These are phyloP conservation scores for Trametes hirsuta DNA, from an alignment of 1,284 basidiomycete genomes.

Conservation along the genomic window DNA sequence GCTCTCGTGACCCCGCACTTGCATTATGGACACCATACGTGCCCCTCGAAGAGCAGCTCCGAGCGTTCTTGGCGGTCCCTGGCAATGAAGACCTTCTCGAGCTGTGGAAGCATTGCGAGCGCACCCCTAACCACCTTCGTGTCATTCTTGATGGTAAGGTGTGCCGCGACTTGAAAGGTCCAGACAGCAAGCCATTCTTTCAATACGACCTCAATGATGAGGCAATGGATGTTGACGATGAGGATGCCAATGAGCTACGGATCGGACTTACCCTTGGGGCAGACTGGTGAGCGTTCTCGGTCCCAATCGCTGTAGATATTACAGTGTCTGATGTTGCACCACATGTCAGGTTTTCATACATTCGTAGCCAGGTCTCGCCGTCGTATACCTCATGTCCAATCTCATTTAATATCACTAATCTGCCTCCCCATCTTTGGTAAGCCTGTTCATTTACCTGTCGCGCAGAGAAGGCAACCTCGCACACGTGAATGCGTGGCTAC, in stretches of 20 bases:
- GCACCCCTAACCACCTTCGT: background rate
- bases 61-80: background rate
- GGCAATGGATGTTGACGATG: background rate
- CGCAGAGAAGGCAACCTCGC: too few species aligned
- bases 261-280: conserved; percentile 30
- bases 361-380: conserved; percentile 34
- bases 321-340: background rate
- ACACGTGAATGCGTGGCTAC: too few species aligned
- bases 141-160: background rate
- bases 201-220: conserved; percentile 11
- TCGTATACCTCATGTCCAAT: conserved; percentile 39
- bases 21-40: too few species aligned
- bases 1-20: too few species aligned
- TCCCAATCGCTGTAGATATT: background rate
- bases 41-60: background rate
- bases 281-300: conserved; percentile 31
- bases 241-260: conserved; percentile 29
- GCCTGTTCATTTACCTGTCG: too few species aligned
- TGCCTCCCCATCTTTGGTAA: conserved; percentile 33
- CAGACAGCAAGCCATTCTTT: conserved; percentile 29
- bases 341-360: conserved; percentile 38
- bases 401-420: conserved; percentile 36
- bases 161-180: conserved; percentile 9
- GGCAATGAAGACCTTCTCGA: background rate
- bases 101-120: background rate